Evolutionary conservation across 257 asterid genomes (phyloP), one percentile per base, ranked within the genome.

Genomic region (Verbascum thapsus): DNA sequence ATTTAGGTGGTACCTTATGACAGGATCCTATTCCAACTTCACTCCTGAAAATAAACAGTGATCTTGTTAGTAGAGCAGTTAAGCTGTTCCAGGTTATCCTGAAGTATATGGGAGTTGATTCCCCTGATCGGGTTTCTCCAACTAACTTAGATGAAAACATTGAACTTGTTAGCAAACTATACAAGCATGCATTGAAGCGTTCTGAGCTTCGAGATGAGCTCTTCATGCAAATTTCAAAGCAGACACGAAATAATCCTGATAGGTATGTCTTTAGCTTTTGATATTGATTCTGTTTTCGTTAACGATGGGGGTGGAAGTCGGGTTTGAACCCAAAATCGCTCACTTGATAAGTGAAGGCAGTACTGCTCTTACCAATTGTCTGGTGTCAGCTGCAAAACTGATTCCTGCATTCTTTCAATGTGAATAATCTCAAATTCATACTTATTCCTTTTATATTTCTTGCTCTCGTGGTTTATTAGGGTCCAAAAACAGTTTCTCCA

Each of bases 181-280:
- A 81, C 81, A 94, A 94, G 78, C 96, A 90, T 66, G 80, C 98
- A 43, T 57, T 90, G 85, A 90, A 84, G 78, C 96, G 94, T 20
- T 76, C 98, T 58, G 99, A 90, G 74, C 96, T 94, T 59, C 95
- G 99, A 13, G 99, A 94, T 64, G 99, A 94, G 63, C 94, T 94
- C 47, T 94, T 88, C 78, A 79, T 78, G 70, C 99, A 94, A 80
- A 80, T 90, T 56, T 90, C 90, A 16, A 94, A 94, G 78, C 99
- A 94, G 73, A 90, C 99, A 39, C 83, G 95, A 78, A 90, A 88
- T 66, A 90, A 88, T 79, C 96, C 95, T 16, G 91, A 94, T 16
- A 85, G 96, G 99, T 86, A 70, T 47, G 74, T 63, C 19, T 58
- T 39, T 59, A 68, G 38, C 12, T 44, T 53, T 39, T 17, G n/a